Conservation (phyloP, 257 asterid species). For the Misopates orontium region DNA sequence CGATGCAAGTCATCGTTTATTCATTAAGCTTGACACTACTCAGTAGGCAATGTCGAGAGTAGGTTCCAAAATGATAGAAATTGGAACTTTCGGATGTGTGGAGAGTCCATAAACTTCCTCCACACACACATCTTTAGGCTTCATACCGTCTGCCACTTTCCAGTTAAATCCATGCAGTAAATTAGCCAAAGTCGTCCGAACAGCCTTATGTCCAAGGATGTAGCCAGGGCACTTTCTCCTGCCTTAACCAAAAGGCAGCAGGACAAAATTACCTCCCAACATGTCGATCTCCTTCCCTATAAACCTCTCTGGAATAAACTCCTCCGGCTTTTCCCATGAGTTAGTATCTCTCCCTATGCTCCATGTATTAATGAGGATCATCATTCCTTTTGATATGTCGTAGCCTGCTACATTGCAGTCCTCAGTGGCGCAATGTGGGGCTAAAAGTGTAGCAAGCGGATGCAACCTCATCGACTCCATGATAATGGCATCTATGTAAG, state of each 20-base stretch:
- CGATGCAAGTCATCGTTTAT: too few relatives aligned
- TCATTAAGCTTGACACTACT: too few relatives aligned
- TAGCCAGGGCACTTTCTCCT: slow-evolving; percentile 29
- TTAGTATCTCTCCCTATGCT: too few relatives aligned
- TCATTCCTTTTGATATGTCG: too few relatives aligned
- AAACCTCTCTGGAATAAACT: slow-evolving; percentile 40
- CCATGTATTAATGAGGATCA: too few relatives aligned
- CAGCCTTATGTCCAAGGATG: slow-evolving; percentile 30
- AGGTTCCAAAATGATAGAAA: too few relatives aligned
- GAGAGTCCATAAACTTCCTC: slow-evolving; percentile 39
- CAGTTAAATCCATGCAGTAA: slow-evolving; percentile 40
- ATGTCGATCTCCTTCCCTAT: slow-evolving; percentile 26
- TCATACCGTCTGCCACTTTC: slow-evolving; percentile 32
- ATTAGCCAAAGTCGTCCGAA: slow-evolving; percentile 35
- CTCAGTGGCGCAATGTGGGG: slow-evolving; percentile 30
- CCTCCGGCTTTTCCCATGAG: too few relatives aligned
- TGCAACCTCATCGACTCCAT: slow-evolving; percentile 37
- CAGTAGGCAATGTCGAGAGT: too few relatives aligned
- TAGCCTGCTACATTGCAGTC: too few relatives aligned
- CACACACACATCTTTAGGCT: slow-evolving; percentile 30
- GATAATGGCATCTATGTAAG: slow-evolving; percentile 35
- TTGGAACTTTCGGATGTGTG: slow-evolving; percentile 29
- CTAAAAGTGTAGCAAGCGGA: slow-evolving; percentile 29
- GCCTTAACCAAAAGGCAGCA: slow-evolving; percentile 38
- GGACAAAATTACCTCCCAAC: slow-evolving; percentile 25